phyloP scores from a whole-genome alignment of 805 yeast species.

The Yamadazyma tumulicola region DNA sequence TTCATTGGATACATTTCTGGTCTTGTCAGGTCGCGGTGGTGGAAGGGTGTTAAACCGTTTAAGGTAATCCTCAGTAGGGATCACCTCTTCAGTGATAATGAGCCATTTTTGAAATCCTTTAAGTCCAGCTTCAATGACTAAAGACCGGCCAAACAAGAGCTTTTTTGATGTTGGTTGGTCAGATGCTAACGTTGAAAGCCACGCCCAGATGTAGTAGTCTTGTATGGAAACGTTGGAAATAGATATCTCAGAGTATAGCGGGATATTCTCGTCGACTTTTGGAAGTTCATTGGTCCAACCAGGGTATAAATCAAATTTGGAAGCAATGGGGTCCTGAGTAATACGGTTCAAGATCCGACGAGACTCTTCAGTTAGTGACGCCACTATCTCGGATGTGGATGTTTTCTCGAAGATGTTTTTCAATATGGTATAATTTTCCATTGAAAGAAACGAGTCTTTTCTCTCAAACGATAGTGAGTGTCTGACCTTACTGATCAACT shows the following conservation, averaged over 20 bases:
- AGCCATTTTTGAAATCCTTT: conserved; percentile 80
- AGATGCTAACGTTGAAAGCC: conserved; percentile 74
- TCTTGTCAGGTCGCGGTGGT: conserved; percentile 9
- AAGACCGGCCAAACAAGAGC: conserved; percentile 72
- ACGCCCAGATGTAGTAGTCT: conserved; percentile 89
- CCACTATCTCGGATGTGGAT: conserved; percentile 51
- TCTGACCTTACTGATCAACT: conserved; percentile 49
- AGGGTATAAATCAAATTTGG: conserved; percentile 37
- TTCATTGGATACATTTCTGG: conserved; percentile 11
- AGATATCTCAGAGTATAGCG: conserved; percentile 33
- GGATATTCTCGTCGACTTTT: conserved; percentile 23
- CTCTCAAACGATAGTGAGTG: conserved; percentile 64
- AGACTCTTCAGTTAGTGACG: conserved; percentile 72
- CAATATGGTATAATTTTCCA: conserved; percentile 74
- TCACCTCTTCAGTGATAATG: conserved; percentile 64
- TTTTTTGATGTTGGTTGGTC: conserved; percentile 68
- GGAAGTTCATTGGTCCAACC: conserved; percentile 28
- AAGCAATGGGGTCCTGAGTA: conserved; percentile 32
- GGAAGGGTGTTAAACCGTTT: conserved; percentile 23
- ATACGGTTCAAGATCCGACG: conserved; percentile 48
- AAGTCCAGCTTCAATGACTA: conserved; percentile 77
- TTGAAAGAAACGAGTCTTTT: conserved; percentile 63
- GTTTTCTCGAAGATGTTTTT: conserved; percentile 64
- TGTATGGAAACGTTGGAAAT: conserved; percentile 68
- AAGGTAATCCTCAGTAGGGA: conserved; percentile 35